Conservation (phyloP, 2,329 filamentous ascomycete species). For the Paramyrothecium sp. region DNA sequence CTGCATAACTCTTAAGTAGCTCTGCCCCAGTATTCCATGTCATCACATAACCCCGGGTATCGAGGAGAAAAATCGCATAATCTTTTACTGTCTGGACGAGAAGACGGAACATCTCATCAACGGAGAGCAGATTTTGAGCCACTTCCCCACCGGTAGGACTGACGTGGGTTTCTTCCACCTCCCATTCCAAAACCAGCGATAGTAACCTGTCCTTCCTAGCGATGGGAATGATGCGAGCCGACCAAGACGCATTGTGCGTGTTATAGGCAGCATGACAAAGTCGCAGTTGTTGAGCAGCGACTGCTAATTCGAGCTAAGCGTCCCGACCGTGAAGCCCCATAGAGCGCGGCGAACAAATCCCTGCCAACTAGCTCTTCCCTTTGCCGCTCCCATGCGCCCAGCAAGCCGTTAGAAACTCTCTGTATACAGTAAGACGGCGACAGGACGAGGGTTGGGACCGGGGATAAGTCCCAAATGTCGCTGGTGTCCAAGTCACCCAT, state of each 20-base stretch:
- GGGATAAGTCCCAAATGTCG: slow-evolving; percentile 18
- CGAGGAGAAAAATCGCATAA: slow-evolving; percentile 63
- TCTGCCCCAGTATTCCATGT: slow-evolving; percentile 59
- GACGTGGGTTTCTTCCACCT: slow-evolving; percentile 2
- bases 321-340: slow-evolving; percentile 18
- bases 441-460: slow-evolving; percentile 26
- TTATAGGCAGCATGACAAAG: slow-evolving; percentile 17
- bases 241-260: slow-evolving; percentile 16
- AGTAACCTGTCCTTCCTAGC: slow-evolving; percentile 24
- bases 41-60: slow-evolving; percentile 49
- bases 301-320: slow-evolving; percentile 18
- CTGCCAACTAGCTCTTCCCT: slow-evolving; percentile 22
- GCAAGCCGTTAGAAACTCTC: slow-evolving; percentile 25
- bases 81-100: slow-evolving; percentile 61
- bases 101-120: slow-evolving; percentile 34
- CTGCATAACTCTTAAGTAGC: slow-evolving; percentile 53
- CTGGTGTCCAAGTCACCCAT: not conserved
- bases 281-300: slow-evolving; percentile 22
- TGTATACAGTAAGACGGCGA: slow-evolving; percentile 26
- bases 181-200: slow-evolving; percentile 30
- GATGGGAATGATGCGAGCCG: slow-evolving; percentile 28
- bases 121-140: slow-evolving; percentile 29
- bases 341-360: slow-evolving; percentile 24
- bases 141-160: slow-evolving; percentile 5
- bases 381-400: slow-evolving; percentile 20